These are phyloP conservation scores for Sphenostylis stenocarpa DNA, from an alignment of 306 rosid genomes.

Conservation along the genomic window DNA sequence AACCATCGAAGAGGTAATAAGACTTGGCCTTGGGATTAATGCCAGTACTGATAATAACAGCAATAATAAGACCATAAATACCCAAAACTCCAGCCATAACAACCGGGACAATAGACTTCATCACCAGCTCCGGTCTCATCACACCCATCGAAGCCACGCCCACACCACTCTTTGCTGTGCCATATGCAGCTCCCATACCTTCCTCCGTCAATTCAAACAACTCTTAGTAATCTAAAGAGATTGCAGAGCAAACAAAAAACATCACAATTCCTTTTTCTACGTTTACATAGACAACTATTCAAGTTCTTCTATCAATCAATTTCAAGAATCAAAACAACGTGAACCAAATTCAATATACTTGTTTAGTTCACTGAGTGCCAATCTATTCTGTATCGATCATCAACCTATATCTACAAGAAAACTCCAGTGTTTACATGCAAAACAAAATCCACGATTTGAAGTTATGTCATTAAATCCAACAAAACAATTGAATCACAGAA, in stretches of 20 bases:
- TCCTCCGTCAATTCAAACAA: conserved; percentile 29
- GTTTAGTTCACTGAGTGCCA: neutral
- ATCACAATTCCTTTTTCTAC: neutral
- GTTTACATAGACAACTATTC: neutral
- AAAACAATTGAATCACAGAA: neutral
- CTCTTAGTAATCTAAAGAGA: neutral
- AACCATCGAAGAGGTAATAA: conserved; percentile 86
- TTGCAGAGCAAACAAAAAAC: neutral
- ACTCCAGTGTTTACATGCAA: neutral
- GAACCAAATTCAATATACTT: neutral
- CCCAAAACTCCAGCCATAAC: conserved; percentile 98
- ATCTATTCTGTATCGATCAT: neutral
- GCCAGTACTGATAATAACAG: conserved; percentile 88
- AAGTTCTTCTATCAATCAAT: neutral
- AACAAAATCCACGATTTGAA: neutral
- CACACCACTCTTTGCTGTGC: conserved; percentile 87
- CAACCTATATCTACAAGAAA: neutral
- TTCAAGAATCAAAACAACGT: neutral
- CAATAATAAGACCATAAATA: conserved; percentile 87
- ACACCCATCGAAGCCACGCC: conserved; percentile 95
- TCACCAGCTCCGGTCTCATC: conserved; percentile 92
- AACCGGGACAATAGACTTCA: conserved; percentile 90
- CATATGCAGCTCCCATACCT: conserved; percentile 97
- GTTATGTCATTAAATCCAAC: conserved; percentile 2
- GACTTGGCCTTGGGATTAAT: conserved; percentile 90